Evolutionary conservation across 306 rosid genomes (phyloP), one percentile per base, ranked within the genome.

Genomic region (Cucumis cinereus): DNA sequence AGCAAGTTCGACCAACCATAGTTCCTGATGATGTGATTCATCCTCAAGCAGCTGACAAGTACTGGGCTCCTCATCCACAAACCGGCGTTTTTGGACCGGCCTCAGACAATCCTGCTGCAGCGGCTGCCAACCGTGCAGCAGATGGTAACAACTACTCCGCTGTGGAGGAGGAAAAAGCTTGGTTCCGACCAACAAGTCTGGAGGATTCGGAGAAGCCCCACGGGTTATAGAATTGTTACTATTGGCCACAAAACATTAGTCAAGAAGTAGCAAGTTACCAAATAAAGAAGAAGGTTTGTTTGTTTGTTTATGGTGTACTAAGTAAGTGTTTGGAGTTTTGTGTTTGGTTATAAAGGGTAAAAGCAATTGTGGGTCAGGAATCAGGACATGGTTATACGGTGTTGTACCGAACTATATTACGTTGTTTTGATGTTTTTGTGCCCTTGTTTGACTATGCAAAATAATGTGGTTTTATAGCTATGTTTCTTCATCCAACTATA

Each of bases 131-230:
- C 40, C 61, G 73, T 12, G 30, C 85, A 1, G 30, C 83, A 4
- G 80, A 81, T 36, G 82, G 79, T 62, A 84, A 55, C 1, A 74
- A 47, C 6, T 74, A 71, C 47, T 59, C 41, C 26, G 82, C 89
- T 0, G 99, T 80, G 66, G 77, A 89, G 66, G 97, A 95, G 88
- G 89, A 89, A 85, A 85, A 83, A 87, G 99, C 97, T 63, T 95
- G 98, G 98, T 95, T 90, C 67, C 98, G 98, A 66, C 99, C 91
- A 19, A 81, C 88, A 26, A 78, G 95, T 57, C 82, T 95, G 0
- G 99, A 95, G 96, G 99, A 95, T 86, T 79, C 87, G 78, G 99
- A 95, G 92, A 95, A 89, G 89, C 98, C 98, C 41, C 79, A 85
- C 86, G 76, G 60, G 26, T 8, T 8, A 0, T 72, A 50, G 56